Conservation (phyloP, 2,329 filamentous ascomycete species). For the Stenocarpella maydis region DNA sequence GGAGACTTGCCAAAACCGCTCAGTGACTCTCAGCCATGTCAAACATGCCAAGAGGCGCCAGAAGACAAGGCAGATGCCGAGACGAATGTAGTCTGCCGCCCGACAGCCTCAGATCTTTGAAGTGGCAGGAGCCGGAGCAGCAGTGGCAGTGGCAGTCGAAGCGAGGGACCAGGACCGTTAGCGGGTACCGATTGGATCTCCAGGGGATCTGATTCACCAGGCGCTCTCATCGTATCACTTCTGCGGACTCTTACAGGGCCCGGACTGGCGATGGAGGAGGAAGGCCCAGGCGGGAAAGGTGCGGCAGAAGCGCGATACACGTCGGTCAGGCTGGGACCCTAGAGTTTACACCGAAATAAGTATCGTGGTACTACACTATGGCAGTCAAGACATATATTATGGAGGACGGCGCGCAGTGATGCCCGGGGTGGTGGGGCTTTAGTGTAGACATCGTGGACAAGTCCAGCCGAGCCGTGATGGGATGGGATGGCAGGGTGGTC, state of each 20-base stretch:
- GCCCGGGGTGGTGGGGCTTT: neutral
- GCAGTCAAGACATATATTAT: slow-evolving; percentile 1
- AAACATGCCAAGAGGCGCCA: slow-evolving; percentile 33
- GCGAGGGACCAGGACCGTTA: slow-evolving; percentile 13
- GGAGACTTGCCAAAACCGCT: slow-evolving; percentile 12
- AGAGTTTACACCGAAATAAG: neutral
- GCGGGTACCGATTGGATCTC: slow-evolving; percentile 31
- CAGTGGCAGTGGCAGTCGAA: neutral
- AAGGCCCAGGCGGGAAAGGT: slow-evolving; percentile 14
- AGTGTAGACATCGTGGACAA: neutral
- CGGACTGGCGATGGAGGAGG: slow-evolving; percentile 31
- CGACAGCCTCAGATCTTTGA: neutral
- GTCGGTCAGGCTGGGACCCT: slow-evolving; percentile 17
- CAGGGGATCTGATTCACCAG: slow-evolving; percentile 33
- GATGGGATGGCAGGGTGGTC: slow-evolving; percentile 1
- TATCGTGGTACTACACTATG: too few species aligned
- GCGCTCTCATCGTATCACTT: slow-evolving; percentile 29
- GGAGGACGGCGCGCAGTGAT: neutral
- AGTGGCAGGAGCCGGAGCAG: neutral
- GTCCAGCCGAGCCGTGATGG: slow-evolving; percentile 16
- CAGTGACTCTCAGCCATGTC: slow-evolving; percentile 22
- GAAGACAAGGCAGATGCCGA: slow-evolving; percentile 21
- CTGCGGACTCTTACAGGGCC: slow-evolving; percentile 33
- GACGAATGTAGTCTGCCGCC: slow-evolving; percentile 19
- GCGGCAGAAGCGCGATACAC: slow-evolving; percentile 8